A percentile compares a stretch with the other conserved stretches of the same genome.
phyloP scores from a whole-genome alignment of 192 early-diverging fungal species.

The Gonapodya prolifera region DNA sequence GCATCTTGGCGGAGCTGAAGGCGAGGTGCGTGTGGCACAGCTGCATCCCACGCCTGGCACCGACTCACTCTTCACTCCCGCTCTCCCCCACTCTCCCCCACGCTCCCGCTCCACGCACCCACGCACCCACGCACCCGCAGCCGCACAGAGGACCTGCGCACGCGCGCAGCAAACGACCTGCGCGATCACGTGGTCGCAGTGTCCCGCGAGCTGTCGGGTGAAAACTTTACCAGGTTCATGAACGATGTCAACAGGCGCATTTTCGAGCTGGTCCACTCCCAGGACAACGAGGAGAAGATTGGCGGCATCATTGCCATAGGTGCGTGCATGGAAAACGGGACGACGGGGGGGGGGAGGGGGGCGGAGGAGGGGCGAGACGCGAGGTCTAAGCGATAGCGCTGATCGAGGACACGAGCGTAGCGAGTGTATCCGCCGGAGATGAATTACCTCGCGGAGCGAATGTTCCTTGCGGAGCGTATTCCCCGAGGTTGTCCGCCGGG shows the following conservation, averaged over 20 bases:
- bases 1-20: background rate
- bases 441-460: no score
- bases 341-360: background rate
- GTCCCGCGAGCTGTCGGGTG: constrained; percentile 56
- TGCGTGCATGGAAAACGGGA: constrained; percentile 6
- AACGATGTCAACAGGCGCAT: constrained; percentile 69
- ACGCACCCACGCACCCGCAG: no score
- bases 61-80: background rate
- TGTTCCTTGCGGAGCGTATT: no score
- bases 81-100: no score
- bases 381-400: no score
- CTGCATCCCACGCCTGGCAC: background rate
- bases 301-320: constrained; percentile 72
- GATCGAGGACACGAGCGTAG: no score
- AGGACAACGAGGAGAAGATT: constrained; percentile 62
- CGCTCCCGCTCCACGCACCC: no score
- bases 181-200: constrained; percentile 30
- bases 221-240: constrained; percentile 58
- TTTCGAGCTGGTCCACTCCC: constrained; percentile 64
- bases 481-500: no score
- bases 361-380: no score
- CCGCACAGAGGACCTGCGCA: background rate
- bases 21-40: background rate
- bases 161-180: background rate
- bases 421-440: no score